Evolutionary conservation across 306 rosid species (phyloP), one percentile per base, ranked within the genome.

Genomic region (Prinsepia uniflora): DNA sequence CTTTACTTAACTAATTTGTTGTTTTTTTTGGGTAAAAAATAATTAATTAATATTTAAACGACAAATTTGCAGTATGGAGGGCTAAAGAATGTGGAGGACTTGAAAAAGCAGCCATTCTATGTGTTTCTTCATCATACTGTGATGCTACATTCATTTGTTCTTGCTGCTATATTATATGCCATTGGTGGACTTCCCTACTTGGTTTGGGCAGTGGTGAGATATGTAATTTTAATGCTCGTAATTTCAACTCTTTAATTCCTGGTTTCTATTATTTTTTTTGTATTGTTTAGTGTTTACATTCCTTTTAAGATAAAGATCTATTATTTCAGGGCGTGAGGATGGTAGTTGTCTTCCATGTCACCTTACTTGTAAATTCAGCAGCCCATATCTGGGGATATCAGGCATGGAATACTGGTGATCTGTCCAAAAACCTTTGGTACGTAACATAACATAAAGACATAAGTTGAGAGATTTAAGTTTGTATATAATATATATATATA

Each of bases 311-410:
- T n/a, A n/a, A n/a, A n/a, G n/a, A n/a, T n/a, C n/a, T n/a, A n/a
- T n/a, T n/a, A n/a, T 71, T 71, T 70, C 90, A 92, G 96, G 96
- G 96, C 11, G 86, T 86, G 81, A 92, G 98, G 70, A 67, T 70
- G 74, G 84, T 80, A 60, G 75, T 87, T 87, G 91, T 84, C 39
- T 86, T 85, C 75, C 96, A 92, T 56, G 73, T 81, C 45, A 90
- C 98, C 71, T 86, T 96, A 93, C 69, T 88, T 0, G 96, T 92
- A 39, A 92, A 92, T 66, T 92, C 98, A 54, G 98, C 96, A 50
- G 89, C 96, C 81, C 98, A 92, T 75, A 90, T 78, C 0, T 92
- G 98, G 96, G 96, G 98, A 6, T 72, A 71, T 2, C 98, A 86
- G 12, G 70, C 78, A 0, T 92, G 91, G 91, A 82, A 84, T 22